These are phyloP conservation scores for Parathielavia hyrcaniae DNA, from an alignment of 495 filamentous ascomycete genomes.

Conservation along the genomic window DNA sequence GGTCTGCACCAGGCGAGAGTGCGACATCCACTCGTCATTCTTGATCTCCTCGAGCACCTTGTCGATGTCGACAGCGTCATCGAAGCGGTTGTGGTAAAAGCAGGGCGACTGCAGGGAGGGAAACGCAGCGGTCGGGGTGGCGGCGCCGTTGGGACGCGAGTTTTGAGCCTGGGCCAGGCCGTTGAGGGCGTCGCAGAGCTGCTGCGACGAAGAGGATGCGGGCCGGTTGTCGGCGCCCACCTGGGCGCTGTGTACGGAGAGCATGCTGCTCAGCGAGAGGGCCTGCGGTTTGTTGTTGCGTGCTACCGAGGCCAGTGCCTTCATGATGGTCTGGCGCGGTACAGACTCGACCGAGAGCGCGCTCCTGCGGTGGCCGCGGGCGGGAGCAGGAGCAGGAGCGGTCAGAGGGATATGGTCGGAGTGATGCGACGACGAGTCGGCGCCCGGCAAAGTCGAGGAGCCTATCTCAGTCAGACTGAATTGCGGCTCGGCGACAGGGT, in stretches of 20 bases:
- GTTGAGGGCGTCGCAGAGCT: conserved; percentile 59
- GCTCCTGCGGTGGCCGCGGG: conserved; percentile 50
- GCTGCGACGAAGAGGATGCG: conserved; percentile 50
- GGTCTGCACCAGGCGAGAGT: conserved; percentile 87
- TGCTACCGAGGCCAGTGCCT: conserved; percentile 71
- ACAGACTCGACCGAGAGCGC: conserved; percentile 63
- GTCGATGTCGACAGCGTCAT: conserved; percentile 90
- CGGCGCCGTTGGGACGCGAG: conserved; percentile 32
- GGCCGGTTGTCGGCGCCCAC: conserved; percentile 43
- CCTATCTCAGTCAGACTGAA: conserved; percentile 16
- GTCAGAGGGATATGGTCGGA: background rate
- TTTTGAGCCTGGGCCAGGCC: conserved; percentile 47
- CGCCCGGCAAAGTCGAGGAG: conserved; percentile 7
- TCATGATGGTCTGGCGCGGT: conserved; percentile 80
- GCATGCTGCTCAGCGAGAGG: conserved; percentile 50
- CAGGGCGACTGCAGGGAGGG: conserved; percentile 78
- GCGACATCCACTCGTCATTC: conserved; percentile 83
- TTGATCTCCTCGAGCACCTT: conserved; percentile 91
- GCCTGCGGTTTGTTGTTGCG: conserved; percentile 54
- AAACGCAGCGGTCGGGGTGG: conserved; percentile 57
- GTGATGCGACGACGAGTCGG: conserved; percentile 5
- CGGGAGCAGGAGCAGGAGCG: background rate
- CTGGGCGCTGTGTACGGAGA: conserved; percentile 37
- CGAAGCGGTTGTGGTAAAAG: conserved; percentile 95
- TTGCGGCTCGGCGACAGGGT: conserved; percentile 4